Percentiles rank a stretch among this genome's conserved stretches.
Evolutionary conservation across 1,284 basidiomycete species (phyloP).

Genomic region (Leccinum angustisporum): DNA sequence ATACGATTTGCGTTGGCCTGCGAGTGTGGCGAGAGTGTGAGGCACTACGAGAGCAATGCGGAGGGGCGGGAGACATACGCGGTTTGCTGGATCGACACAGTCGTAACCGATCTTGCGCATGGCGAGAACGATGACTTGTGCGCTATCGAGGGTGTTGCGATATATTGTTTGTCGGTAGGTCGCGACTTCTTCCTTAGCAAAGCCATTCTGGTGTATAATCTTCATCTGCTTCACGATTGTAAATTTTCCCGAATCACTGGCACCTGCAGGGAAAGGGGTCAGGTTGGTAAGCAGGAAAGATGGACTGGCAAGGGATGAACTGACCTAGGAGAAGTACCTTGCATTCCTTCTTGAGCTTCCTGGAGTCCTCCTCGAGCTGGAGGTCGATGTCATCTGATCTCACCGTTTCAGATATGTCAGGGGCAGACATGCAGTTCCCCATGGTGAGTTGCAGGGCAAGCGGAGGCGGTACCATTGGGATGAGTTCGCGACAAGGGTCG

Average conservation of each 20-base stretch:
- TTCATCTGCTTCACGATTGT: conserved; percentile 99
- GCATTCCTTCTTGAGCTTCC: conserved; percentile 85
- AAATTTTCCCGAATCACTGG: conserved; percentile 85
- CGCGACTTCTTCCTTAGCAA: conserved; percentile 62
- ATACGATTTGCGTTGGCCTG: conserved; percentile 62
- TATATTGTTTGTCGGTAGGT: conserved; percentile 83
- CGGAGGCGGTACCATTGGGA: too few relatives aligned
- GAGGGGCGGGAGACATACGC: conserved; percentile 37
- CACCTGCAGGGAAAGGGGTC: conserved; percentile 37
- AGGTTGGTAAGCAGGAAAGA: conserved; percentile 7
- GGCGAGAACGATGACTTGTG: conserved; percentile 88
- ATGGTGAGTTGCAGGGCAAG: conserved; percentile 34
- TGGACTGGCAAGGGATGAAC: conserved; percentile 31
- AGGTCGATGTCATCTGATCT: conserved; percentile 73
- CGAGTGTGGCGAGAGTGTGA: not conserved
- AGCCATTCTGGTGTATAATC: conserved; percentile 96
- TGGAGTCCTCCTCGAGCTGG: conserved; percentile 70
- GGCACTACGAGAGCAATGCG: too few relatives aligned
- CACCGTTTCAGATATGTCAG: conserved; percentile 61
- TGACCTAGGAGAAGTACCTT: conserved; percentile 90
- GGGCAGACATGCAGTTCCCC: conserved; percentile 65
- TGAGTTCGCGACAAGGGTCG: too few relatives aligned
- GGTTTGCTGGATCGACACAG: conserved; percentile 75
- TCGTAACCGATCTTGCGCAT: conserved; percentile 89
- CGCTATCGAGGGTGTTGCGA: conserved; percentile 85